A percentile compares a stretch with the other conserved stretches of the same genome.
These are phyloP conservation scores for Sechiopsis laciniata DNA, from an alignment of 306 rosid species.

Conservation along the genomic window DNA sequence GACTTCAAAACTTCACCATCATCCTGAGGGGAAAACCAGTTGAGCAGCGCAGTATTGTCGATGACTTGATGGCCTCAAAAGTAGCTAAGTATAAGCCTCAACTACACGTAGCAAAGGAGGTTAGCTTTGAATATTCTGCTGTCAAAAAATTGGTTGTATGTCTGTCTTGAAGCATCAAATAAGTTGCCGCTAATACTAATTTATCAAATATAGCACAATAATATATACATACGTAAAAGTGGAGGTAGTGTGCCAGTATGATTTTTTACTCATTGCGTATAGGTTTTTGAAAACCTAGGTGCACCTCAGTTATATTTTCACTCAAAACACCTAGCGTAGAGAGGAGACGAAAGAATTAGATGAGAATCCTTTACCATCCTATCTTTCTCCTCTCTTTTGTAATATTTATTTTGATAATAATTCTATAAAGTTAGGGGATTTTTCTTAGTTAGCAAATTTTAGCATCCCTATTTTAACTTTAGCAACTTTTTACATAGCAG, in stretches of 20 bases:
- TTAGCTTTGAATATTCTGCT: slow-evolving; percentile 29
- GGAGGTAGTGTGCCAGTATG: background rate
- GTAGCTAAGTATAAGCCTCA: slow-evolving; percentile 68
- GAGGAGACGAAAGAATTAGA: background rate
- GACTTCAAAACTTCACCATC: slow-evolving; percentile 66
- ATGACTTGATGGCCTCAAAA: slow-evolving; percentile 49
- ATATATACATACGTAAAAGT: background rate
- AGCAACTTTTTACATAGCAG: no score
- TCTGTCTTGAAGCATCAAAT: slow-evolving; percentile 2
- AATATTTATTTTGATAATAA: background rate
- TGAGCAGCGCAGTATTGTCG: slow-evolving; percentile 51
- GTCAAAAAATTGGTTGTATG: slow-evolving; percentile 5
- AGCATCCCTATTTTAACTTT: no score
- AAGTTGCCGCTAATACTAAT: background rate
- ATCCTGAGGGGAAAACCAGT: slow-evolving; percentile 76
- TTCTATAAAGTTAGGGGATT: background rate
- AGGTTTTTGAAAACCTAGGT: background rate
- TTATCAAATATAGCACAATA: background rate
- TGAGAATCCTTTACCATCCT: background rate
- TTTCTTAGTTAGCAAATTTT: no score
- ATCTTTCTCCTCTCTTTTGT: background rate
- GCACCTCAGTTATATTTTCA: background rate
- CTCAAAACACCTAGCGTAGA: background rate
- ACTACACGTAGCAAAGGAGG: slow-evolving; percentile 40
- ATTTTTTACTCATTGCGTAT: background rate